A percentile compares a stretch with the other conserved stretches of the same genome.
phyloP scores from a whole-genome alignment of 106 monocot genomes.

The Phalaenopsis equestris region DNA sequence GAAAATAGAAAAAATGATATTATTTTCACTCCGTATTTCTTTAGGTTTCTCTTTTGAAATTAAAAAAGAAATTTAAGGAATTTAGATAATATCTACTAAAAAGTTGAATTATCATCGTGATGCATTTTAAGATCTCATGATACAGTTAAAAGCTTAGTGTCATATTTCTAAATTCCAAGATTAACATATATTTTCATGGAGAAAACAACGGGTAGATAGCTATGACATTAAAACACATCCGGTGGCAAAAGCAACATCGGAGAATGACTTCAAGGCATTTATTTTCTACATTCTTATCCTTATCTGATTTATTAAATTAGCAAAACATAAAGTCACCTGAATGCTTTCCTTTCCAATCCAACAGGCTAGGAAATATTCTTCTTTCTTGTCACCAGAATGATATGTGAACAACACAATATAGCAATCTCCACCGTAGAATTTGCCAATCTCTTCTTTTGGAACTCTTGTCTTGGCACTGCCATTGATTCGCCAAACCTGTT shows the following conservation, averaged over 20 bases:
- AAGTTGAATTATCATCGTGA: not conserved
- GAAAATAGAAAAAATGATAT: too few relatives aligned
- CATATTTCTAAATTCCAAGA: not conserved
- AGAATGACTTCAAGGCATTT: not conserved
- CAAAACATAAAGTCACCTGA: conserved; percentile 39
- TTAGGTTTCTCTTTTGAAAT: too few relatives aligned
- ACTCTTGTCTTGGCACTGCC: conserved; percentile 78
- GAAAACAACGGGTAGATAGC: too few relatives aligned
- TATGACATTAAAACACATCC: not conserved
- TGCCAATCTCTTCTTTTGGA: conserved; percentile 76
- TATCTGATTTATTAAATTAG: not conserved
- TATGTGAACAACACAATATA: conserved; percentile 90
- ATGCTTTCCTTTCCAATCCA: conserved; percentile 90
- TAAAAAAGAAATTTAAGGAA: too few relatives aligned
- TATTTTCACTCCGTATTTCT: too few relatives aligned
- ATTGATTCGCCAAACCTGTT: conserved; percentile 70
- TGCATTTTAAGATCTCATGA: not conserved
- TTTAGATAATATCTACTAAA: too few relatives aligned
- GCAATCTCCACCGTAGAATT: conserved; percentile 93
- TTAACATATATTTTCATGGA: not conserved
- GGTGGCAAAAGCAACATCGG: not conserved
- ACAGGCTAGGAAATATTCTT: conserved; percentile 78
- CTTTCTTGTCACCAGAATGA: conserved; percentile 82
- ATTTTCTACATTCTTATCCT: not conserved
- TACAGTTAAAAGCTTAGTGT: not conserved